Conservation (phyloP, 139 green algal genomes). For the Chlorella sorokiniana region DNA sequence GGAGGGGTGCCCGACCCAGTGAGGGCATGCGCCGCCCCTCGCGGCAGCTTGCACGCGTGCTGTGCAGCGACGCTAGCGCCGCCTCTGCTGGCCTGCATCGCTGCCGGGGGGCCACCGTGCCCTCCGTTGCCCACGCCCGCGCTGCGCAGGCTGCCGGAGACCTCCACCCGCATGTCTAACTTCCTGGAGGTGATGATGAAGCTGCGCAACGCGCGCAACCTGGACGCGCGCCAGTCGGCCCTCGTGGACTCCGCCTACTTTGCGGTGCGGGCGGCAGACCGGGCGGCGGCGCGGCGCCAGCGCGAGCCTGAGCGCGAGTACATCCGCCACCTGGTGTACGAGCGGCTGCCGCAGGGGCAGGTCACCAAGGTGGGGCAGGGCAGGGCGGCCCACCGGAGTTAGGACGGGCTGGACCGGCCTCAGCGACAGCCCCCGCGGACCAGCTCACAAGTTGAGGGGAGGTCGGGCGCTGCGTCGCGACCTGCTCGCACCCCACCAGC, state of each 20-base stretch:
- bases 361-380: constrained; percentile 46
- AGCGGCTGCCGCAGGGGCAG: constrained; percentile 57
- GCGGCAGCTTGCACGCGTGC: too few relatives aligned
- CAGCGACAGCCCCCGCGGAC: too few relatives aligned
- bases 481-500: background rate
- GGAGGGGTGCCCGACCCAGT: background rate
- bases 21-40: background rate
- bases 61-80: background rate
- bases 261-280: constrained; percentile 32
- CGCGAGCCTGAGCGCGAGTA: constrained; percentile 81
- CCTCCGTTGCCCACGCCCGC: background rate
- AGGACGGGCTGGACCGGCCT: background rate
- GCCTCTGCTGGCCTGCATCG: background rate
- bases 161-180: constrained; percentile 77
- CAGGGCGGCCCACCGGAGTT: background rate
- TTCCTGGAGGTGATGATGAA: constrained; percentile 89
- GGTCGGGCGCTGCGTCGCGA: too few relatives aligned
- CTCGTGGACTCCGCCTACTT: constrained; percentile 91
- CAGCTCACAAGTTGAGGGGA: too few relatives aligned
- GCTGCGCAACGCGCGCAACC: constrained; percentile 83
- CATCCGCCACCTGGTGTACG: constrained; percentile 89
- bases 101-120: background rate
- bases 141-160: constrained; percentile 64
- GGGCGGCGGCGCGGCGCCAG: constrained; percentile 42
- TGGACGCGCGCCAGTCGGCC: constrained; percentile 79